A percentile compares a stretch with the other conserved stretches of the same genome.
phyloP scores from a whole-genome alignment of 805 yeast species.

The Sugiyamaella valdiviana region DNA sequence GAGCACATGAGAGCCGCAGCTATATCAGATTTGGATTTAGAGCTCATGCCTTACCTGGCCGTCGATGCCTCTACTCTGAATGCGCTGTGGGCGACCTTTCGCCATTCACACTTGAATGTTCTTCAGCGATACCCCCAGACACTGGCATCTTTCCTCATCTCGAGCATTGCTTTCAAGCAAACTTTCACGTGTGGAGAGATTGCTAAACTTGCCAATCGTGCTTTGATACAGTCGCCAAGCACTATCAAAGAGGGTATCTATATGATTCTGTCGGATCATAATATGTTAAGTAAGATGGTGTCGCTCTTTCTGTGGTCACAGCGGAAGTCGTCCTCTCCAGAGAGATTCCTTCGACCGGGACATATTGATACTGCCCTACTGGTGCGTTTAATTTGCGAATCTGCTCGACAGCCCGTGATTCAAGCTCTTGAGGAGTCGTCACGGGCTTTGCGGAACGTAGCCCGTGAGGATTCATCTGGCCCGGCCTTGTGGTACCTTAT shows the following conservation, averaged over 20 bases:
- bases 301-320: background rate
- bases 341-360: background rate
- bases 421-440: slow-evolving; percentile 2
- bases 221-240: background rate
- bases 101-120: background rate
- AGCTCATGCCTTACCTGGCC: background rate
- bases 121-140: background rate
- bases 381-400: slow-evolving; percentile 4
- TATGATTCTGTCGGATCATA: background rate
- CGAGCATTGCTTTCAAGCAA: background rate
- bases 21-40: background rate
- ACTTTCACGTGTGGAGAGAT: background rate
- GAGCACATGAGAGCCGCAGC: background rate
- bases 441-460: no score
- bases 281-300: background rate
- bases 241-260: background rate
- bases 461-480: slow-evolving; percentile 15
- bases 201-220: background rate
- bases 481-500: slow-evolving; percentile 26
- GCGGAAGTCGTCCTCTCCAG: background rate
- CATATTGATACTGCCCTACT: slow-evolving; percentile 15
- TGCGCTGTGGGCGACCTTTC: background rate
- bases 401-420: slow-evolving; percentile 5
- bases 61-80: background rate
- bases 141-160: background rate